Percentiles rank a stretch among this genome's conserved stretches.
These are phyloP conservation scores for Boletus subcaerulescens DNA, from an alignment of 768 basidiomycete genomes.

Conservation along the genomic window DNA sequence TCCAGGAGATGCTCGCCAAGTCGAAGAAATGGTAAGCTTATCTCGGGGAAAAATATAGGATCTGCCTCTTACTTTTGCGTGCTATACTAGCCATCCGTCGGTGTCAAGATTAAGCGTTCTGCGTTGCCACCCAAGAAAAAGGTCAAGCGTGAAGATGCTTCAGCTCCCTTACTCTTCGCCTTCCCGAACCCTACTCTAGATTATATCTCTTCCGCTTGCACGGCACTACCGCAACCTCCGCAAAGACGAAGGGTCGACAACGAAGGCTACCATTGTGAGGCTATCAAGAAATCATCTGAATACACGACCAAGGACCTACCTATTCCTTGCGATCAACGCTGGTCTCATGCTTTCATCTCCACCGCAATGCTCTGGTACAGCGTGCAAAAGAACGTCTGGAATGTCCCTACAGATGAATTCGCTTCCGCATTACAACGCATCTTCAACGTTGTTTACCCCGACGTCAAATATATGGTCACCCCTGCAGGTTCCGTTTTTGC, in stretches of 20 bases:
- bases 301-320: not conserved
- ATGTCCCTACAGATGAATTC: not conserved
- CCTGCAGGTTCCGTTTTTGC: not conserved
- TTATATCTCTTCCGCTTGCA: not conserved
- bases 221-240: not conserved
- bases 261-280: not conserved
- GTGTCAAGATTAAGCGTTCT: not conserved
- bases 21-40: not conserved
- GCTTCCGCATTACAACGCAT: not conserved
- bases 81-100: not conserved
- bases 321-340: slow-evolving; percentile 1
- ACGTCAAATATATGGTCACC: not conserved
- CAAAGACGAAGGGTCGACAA: not conserved
- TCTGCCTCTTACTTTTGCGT: not conserved
- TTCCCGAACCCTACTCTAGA: too few relatives aligned
- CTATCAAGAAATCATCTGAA: not conserved
- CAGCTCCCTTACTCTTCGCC: not conserved
- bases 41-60: not conserved
- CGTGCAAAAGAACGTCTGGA: not conserved
- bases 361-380: slow-evolving; percentile 7
- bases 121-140: not conserved
- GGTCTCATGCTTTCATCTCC: slow-evolving; percentile 3
- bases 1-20: too few relatives aligned
- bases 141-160: not conserved
- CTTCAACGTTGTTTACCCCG: slow-evolving; percentile 3